Evolutionary conservation across 805 yeast species (phyloP).

Genomic region (Hagleromyces aurorensis): DNA sequence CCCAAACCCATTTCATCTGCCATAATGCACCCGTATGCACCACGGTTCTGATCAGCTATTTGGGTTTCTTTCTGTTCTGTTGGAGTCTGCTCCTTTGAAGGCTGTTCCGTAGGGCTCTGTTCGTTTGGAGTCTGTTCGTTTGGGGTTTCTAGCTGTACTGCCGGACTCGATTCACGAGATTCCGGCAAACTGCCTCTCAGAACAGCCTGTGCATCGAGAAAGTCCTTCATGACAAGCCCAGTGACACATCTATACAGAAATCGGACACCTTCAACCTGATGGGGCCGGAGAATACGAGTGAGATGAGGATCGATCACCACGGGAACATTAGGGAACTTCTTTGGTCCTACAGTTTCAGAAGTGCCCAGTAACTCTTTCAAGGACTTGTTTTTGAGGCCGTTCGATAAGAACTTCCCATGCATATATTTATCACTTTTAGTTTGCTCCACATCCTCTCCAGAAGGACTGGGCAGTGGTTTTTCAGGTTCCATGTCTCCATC

Average conservation of each 20-base stretch:
- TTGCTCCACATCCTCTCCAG: conserved; percentile 10
- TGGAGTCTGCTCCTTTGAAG: neutral
- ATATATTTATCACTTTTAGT: conserved; percentile 21
- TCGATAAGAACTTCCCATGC: conserved; percentile 28
- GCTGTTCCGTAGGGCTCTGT: neutral
- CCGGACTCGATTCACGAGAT: too few species aligned
- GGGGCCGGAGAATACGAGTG: conserved; percentile 83
- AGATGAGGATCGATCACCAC: conserved; percentile 91
- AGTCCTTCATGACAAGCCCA: conserved; percentile 52
- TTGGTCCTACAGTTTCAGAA: conserved; percentile 35
- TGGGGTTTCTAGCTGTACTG: conserved; percentile 1
- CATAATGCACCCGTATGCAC: conserved; percentile 95
- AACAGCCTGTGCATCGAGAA: conserved; percentile 22
- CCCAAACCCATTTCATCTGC: conserved; percentile 98
- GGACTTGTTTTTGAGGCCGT: conserved; percentile 43
- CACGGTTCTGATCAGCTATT: conserved; percentile 38
- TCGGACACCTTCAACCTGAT: conserved; percentile 92
- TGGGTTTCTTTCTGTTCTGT: neutral
- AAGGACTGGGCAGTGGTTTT: conserved; percentile 21
- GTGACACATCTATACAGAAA: conserved; percentile 86
- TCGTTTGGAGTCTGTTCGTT: conserved; percentile 2
- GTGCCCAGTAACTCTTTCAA: conserved; percentile 78
- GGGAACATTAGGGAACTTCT: conserved; percentile 75
- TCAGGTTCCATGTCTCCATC: conserved; percentile 51
- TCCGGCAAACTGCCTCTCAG: conserved; percentile 3